A percentile compares a stretch with the other conserved stretches of the same genome.
These are phyloP conservation scores for Bryoerythrophyllum caledonicum DNA, from an alignment of 225 moss, liverwort and hornwort genomes.

Conservation along the genomic window DNA sequence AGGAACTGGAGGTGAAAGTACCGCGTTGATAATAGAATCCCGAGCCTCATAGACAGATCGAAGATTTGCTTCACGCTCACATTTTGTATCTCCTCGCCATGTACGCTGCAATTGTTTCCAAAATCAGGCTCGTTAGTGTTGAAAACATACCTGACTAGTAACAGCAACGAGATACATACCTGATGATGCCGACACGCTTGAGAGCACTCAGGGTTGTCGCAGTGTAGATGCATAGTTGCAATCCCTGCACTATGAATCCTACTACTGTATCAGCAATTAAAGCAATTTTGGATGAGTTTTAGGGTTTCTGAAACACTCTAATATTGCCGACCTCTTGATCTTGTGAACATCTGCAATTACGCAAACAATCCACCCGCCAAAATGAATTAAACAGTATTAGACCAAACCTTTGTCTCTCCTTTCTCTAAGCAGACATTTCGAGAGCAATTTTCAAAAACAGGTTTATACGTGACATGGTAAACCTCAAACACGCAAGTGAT, in stretches of 20 bases:
- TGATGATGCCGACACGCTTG: conserved; percentile 52
- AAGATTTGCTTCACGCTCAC: conserved; percentile 40
- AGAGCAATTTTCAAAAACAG: not conserved
- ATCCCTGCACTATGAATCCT: conserved; percentile 48
- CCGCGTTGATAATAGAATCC: conserved; percentile 52
- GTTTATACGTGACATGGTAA: not conserved
- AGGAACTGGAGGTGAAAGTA: conserved; percentile 11
- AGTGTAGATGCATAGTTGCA: conserved; percentile 55
- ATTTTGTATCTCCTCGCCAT: conserved; percentile 39
- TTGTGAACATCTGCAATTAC: not conserved
- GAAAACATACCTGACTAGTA: not conserved
- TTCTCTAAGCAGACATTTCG: not conserved
- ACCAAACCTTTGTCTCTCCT: not conserved
- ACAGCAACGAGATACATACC: conserved; percentile 17
- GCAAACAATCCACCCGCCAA: not conserved
- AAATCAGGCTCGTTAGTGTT: not conserved
- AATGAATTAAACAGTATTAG: not conserved
- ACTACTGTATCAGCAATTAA: conserved; percentile 46
- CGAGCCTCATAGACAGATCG: conserved; percentile 47
- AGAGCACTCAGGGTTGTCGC: conserved; percentile 51
- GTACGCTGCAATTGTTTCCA: conserved; percentile 34
- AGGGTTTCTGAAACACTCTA: not conserved
- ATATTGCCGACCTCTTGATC: not conserved
- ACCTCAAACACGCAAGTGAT: not conserved
- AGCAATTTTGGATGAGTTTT: conserved; percentile 52